phyloP scores from a whole-genome alignment of 352 stramenopile species.

The Bremia lactucae region DNA sequence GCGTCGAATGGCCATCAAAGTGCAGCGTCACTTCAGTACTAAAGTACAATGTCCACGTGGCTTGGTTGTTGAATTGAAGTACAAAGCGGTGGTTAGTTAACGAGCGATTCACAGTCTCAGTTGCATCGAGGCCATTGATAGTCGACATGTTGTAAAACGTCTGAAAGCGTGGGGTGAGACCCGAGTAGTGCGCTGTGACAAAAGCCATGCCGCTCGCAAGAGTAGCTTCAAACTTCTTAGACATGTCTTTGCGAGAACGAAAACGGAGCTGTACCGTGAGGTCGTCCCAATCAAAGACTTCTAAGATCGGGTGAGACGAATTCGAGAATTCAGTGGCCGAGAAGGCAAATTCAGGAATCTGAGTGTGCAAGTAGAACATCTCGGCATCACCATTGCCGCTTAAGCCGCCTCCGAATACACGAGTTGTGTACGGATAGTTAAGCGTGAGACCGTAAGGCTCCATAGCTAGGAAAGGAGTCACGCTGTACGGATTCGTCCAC shows the following conservation, averaged over 20 bases:
- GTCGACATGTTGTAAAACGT: slow-evolving; percentile 31
- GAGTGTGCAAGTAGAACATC: slow-evolving; percentile 40
- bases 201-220: slow-evolving; percentile 62
- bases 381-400: slow-evolving; percentile 36
- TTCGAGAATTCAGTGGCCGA: slow-evolving; percentile 41
- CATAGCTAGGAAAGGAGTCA: slow-evolving; percentile 27
- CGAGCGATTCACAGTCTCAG: slow-evolving; percentile 15
- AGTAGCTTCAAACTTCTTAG: slow-evolving; percentile 32
- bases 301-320: slow-evolving; percentile 15
- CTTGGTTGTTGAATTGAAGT: slow-evolving; percentile 35
- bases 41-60: slow-evolving; percentile 52
- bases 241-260: slow-evolving; percentile 9
- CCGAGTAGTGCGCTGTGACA: slow-evolving; percentile 36
- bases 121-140: slow-evolving; percentile 34
- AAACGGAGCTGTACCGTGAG: slow-evolving; percentile 44
- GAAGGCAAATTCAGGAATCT: slow-evolving; percentile 38
- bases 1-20: slow-evolving; percentile 25
- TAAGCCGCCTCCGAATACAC: slow-evolving; percentile 32
- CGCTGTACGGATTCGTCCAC: slow-evolving; percentile 58
- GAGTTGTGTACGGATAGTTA: slow-evolving; percentile 46
- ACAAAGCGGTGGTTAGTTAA: slow-evolving; percentile 38
- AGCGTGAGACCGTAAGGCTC: slow-evolving; percentile 37
- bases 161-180: slow-evolving; percentile 33
- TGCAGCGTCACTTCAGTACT: slow-evolving; percentile 21
- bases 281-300: slow-evolving; percentile 44